Evolutionary conservation across 768 basidiomycete genomes (phyloP), one percentile per base, ranked within the genome.

Genomic region (Boletus coccyginus): DNA sequence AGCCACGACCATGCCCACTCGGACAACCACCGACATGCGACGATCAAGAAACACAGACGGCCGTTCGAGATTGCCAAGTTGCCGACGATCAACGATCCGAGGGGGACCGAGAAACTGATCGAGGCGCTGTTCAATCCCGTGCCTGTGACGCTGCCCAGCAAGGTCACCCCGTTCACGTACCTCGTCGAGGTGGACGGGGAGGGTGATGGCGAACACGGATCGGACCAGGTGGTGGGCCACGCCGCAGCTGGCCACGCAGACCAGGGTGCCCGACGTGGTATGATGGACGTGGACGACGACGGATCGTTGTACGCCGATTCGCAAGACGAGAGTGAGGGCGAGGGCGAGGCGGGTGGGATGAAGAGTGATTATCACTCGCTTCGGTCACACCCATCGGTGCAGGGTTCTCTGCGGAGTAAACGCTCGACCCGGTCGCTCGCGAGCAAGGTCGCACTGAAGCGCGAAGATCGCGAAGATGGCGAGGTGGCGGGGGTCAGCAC

Each of bases 61-160:
- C 69, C 63, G 3, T 66, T 74, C 21, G 70, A 76, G 41, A 52
- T 70, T 11, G 61, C 71, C 54, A 64, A 64, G 27, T 75, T 88
- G 8, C 83, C 84, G 2, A 66, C 73, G 17, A 79, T 81, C 5
- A 78, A 80, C 58, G 85, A 86, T 1, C 79, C 85, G 3, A 80
- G 81, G 49, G 82, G 83, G 14, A 91, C 89, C 0, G 88, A 89
- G 66, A 76, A 77, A 38, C 77, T 92, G 41, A 91, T 92, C 65
- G 90, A 92, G 53, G 84, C 87, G 7, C 68, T 92, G 27, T 92
- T 92, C 67, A 92, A 92, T 62, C 90, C 90, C 2, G 77, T 78
- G 2, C 78, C 76, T 2, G 81, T 81, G 10, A 74, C 73, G 2
- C 60, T 61, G 6, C 57, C 53, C 1, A 48, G 27, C 35, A 56